A percentile compares a stretch with the other conserved stretches of the same genome.
phyloP scores from a whole-genome alignment of 495 filamentous ascomycete species.

The Lichenothelia convexa region DNA sequence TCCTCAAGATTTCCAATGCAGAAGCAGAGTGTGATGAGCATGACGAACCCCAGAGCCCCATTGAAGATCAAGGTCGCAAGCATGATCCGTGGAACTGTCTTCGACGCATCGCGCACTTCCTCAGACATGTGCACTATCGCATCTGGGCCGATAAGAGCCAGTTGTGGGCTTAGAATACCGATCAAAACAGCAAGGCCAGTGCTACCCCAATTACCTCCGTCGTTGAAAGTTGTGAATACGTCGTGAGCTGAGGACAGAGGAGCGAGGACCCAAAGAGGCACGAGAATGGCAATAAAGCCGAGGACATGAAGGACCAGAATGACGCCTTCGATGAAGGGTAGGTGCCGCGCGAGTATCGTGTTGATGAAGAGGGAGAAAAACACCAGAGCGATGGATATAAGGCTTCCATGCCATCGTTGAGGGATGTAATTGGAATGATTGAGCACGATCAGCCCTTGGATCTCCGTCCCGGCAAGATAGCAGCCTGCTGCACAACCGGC shows the following conservation, averaged over 20 bases:
- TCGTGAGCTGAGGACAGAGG: not conserved
- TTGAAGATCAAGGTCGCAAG: constrained; percentile 5
- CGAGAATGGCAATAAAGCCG: constrained; percentile 4
- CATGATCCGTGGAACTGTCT: constrained; percentile 5
- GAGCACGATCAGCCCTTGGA: constrained; percentile 5
- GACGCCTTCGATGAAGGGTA: constrained; percentile 4
- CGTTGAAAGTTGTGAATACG: constrained; percentile 4
- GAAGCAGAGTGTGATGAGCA: constrained; percentile 6
- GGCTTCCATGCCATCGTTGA: constrained; percentile 7
- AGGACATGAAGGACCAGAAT: constrained; percentile 4
- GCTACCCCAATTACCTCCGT: constrained; percentile 5
- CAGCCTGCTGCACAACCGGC: constrained; percentile 1
- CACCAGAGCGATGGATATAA: constrained; percentile 5
- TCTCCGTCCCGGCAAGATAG: constrained; percentile 5
- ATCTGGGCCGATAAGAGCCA: not conserved
- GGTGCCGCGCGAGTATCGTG: constrained; percentile 2
- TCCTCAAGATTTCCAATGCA: constrained; percentile 8
- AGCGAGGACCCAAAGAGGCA: constrained; percentile 4
- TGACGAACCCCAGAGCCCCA: constrained; percentile 7
- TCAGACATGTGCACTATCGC: not conserved
- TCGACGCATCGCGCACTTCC: constrained; percentile 5
- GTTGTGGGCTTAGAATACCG: not conserved
- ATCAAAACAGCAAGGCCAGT: constrained; percentile 6
- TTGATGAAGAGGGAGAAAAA: constrained; percentile 4
- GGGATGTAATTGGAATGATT: constrained; percentile 4